phyloP scores from a whole-genome alignment of 2,329 filamentous ascomycete genomes.

The Onygena corvina region DNA sequence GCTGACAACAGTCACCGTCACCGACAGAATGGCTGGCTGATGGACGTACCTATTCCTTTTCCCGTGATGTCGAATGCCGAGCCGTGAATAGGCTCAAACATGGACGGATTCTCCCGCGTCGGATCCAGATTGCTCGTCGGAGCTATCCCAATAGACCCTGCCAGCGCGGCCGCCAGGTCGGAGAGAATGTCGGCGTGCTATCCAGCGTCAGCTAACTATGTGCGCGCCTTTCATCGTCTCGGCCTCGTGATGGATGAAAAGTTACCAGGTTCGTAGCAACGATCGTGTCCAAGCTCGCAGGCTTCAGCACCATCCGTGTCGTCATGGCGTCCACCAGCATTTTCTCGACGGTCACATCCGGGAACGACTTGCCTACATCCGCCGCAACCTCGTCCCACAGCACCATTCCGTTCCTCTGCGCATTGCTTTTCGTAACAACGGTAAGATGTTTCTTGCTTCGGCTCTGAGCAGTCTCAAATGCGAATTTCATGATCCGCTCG shows the following conservation, averaged over 20 bases:
- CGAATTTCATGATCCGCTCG: conserved; percentile 42
- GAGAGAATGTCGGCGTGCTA: conserved; percentile 54
- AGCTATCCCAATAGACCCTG: conserved; percentile 60
- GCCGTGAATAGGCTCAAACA: conserved; percentile 55
- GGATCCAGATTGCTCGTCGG: conserved; percentile 59
- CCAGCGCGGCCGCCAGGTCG: conserved; percentile 57
- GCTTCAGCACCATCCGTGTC: conserved; percentile 42
- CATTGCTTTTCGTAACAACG: conserved; percentile 45
- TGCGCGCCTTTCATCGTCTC: not conserved
- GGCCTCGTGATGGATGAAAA: too few relatives aligned
- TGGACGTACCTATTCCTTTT: conserved; percentile 38
- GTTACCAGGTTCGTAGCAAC: conserved; percentile 40
- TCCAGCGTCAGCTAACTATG: not conserved
- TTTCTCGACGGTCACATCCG: conserved; percentile 42
- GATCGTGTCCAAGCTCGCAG: conserved; percentile 40
- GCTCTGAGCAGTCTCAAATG: conserved; percentile 41
- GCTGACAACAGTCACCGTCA: too few relatives aligned
- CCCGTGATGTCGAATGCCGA: conserved; percentile 54
- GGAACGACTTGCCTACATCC: conserved; percentile 38
- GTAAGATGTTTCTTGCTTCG: conserved; percentile 40
- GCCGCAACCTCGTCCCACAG: conserved; percentile 45
- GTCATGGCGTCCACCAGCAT: conserved; percentile 49
- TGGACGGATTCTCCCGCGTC: conserved; percentile 46
- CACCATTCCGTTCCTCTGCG: conserved; percentile 45
- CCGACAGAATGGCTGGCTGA: too few relatives aligned